A percentile compares a stretch with the other conserved stretches of the same genome.
These are phyloP conservation scores for Scutellaria minor DNA, from an alignment of 257 asterid species.

Conservation along the genomic window DNA sequence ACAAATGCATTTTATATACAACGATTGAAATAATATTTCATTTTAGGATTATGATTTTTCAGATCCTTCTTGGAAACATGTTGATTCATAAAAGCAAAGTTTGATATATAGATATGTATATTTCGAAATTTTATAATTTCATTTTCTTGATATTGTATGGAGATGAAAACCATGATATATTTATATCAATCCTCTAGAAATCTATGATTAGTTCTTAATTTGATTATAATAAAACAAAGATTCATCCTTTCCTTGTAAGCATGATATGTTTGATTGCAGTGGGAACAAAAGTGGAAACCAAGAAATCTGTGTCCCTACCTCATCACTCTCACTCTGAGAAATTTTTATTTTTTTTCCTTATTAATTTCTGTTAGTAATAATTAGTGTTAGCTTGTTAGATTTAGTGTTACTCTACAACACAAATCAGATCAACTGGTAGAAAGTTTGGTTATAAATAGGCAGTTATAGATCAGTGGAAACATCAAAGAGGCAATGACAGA, in stretches of 20 bases:
- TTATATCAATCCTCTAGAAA: not conserved
- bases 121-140: not conserved
- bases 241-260: conserved; percentile 36
- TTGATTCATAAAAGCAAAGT: too few relatives aligned
- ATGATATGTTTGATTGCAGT: conserved; percentile 26
- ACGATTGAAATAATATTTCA: too few relatives aligned
- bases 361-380: conserved; percentile 1
- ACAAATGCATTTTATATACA: too few relatives aligned
- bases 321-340: not conserved
- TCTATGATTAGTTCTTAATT: not conserved
- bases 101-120: too few relatives aligned
- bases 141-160: not conserved
- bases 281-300: conserved; percentile 43
- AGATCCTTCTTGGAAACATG: too few relatives aligned
- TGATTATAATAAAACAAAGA: not conserved
- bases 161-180: not conserved
- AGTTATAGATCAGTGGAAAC: not conserved
- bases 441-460: conserved; percentile 38
- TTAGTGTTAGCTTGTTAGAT: not conserved
- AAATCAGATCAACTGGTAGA: not conserved
- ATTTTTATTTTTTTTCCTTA: not conserved
- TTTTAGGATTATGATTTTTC: too few relatives aligned
- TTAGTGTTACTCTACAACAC: too few relatives aligned
- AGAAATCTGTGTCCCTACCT: conserved; percentile 35
- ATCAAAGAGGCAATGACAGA: not conserved